Conservation (phyloP, 371 early-diverging fungal species). For the Lichtheimia ornata region DNA sequence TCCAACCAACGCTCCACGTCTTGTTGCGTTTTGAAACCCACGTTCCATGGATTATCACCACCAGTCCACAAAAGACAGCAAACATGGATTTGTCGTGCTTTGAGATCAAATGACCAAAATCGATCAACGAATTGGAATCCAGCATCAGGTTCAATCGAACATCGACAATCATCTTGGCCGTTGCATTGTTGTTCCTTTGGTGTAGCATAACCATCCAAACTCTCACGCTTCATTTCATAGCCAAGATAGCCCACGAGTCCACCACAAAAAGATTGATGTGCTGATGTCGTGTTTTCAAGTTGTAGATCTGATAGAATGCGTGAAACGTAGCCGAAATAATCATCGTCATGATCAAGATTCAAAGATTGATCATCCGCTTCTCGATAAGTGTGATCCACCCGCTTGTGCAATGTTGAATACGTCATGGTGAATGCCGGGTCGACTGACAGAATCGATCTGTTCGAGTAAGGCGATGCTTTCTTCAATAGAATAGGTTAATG, state of each 20-base stretch:
- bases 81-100: conserved; percentile 38
- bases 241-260: conserved; percentile 92
- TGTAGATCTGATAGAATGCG: conserved; percentile 13
- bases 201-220: conserved; percentile 55
- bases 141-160: conserved; percentile 72
- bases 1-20: conserved; percentile 30
- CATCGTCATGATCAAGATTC: conserved; percentile 6
- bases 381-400: conserved; percentile 12
- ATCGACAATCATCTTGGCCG: conserved; percentile 32
- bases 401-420: conserved; percentile 42
- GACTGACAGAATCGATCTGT: conserved; percentile 30
- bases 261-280: conserved; percentile 60
- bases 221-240: conserved; percentile 91
- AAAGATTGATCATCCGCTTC: background rate
- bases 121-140: conserved; percentile 83
- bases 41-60: background rate
- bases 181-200: conserved; percentile 45
- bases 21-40: conserved; percentile 15
- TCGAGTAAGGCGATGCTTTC: conserved; percentile 42
- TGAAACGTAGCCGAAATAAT: conserved; percentile 41
- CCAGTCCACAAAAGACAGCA: conserved; percentile 43
- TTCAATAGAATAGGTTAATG: conserved; percentile 18
- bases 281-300: background rate
- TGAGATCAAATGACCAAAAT: conserved; percentile 77
- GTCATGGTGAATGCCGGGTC: conserved; percentile 39